phyloP scores from a whole-genome alignment of 2,329 filamentous ascomycete species.

The Phyllosticta paracitricarpa region DNA sequence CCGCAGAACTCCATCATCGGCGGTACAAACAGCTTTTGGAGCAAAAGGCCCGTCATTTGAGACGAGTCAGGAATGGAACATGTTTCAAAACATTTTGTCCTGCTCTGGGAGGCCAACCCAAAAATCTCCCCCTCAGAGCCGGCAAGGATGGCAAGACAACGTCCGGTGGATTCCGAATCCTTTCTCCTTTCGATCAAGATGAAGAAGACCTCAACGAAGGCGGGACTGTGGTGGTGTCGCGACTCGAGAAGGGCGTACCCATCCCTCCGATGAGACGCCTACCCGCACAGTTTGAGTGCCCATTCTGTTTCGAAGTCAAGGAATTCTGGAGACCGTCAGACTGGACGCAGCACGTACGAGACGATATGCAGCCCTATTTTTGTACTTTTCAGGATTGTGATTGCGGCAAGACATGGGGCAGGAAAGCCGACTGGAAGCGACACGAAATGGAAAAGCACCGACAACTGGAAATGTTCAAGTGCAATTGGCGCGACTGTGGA shows the following conservation, averaged over 20 bases:
- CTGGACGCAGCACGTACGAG: constrained; percentile 94
- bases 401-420: constrained; percentile 85
- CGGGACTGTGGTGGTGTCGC: constrained; percentile 40
- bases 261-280: constrained; percentile 67
- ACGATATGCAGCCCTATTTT: constrained; percentile 86
- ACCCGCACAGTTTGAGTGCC: constrained; percentile 83
- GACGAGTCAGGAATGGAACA: constrained; percentile 43
- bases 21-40: constrained; percentile 71
- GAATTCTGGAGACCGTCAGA: constrained; percentile 85
- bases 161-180: constrained; percentile 43
- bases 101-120: constrained; percentile 55
- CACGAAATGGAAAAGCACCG: constrained; percentile 89
- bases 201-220: constrained; percentile 57
- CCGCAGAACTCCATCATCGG: constrained; percentile 45
- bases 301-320: constrained; percentile 75
- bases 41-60: constrained; percentile 59
- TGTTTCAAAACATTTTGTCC: constrained; percentile 60
- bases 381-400: constrained; percentile 79
- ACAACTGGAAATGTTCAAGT: constrained; percentile 85
- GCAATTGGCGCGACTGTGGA: constrained; percentile 67
- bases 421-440: constrained; percentile 91
- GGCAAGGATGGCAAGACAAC: constrained; percentile 51
- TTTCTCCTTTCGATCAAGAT: constrained; percentile 53
- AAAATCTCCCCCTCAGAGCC: constrained; percentile 50
- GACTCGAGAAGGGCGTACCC: constrained; percentile 77